Conservation (phyloP, 805 yeast genomes). For the Wickerhamiella allomyrinae region DNA sequence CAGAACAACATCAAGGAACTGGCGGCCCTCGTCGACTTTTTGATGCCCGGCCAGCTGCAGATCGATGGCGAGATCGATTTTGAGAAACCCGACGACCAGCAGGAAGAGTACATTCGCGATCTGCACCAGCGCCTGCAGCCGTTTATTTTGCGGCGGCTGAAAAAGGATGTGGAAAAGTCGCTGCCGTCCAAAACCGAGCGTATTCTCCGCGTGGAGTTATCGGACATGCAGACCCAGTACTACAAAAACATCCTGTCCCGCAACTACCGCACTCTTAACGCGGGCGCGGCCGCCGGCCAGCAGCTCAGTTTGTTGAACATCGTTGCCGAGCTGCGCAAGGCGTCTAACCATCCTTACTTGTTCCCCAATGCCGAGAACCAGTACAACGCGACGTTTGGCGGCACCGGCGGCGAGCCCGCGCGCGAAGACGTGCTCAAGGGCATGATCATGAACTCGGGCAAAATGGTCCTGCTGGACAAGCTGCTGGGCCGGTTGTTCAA, state of each 20-base stretch:
- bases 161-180: conserved; percentile 94
- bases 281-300: conserved; percentile 60
- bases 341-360: conserved; percentile 91
- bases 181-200: conserved; percentile 93
- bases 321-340: conserved; percentile 92
- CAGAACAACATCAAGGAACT: conserved; percentile 92
- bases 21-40: conserved; percentile 85
- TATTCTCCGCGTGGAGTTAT: conserved; percentile 83
- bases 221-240: conserved; percentile 89
- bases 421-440: conserved; percentile 80
- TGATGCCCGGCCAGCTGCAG: conserved; percentile 86
- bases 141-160: conserved; percentile 79
- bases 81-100: conserved; percentile 73
- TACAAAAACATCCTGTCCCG: conserved; percentile 86
- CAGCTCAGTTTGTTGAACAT: conserved; percentile 78
- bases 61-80: conserved; percentile 94
- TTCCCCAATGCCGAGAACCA: conserved; percentile 87
- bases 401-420: conserved; percentile 39
- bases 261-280: conserved; percentile 81
- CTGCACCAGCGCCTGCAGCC: conserved; percentile 80
- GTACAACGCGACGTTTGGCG: conserved; percentile 38
- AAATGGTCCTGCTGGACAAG: conserved; percentile 91
- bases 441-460: conserved; percentile 93
- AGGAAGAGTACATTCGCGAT: conserved; percentile 76
- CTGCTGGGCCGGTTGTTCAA: conserved; percentile 65